Evolutionary conservation across 805 yeast genomes (phyloP), one percentile per base, ranked within the genome.

Genomic region (Wickerhamiella lipophila): DNA sequence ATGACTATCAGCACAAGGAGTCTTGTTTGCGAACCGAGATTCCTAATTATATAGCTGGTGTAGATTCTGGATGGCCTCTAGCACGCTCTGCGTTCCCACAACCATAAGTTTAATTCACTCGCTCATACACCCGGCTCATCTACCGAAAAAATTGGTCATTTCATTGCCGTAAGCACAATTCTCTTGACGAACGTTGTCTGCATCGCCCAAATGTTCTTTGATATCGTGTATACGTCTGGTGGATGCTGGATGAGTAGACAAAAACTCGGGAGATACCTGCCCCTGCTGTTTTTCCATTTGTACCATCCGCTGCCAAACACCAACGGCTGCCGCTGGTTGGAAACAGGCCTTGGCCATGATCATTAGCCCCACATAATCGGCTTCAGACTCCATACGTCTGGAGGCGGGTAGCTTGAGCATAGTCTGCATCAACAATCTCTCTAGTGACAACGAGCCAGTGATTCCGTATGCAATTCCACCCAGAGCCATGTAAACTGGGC

Each of bases 301-400:
- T 18, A 75, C 64, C 96, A 89, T 88, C 49, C 95, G 72, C 47
- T 72, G 64, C 99, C 99, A 92, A 50, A 92, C 73, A 9, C 66
- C 67, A 0, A 81, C 76, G 0, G 95, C 82, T 55, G 79, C 85
- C 15, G 67, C 66, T 5, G 95, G 87, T 54, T 88, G 68, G 63
- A 73, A 92, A 62, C 99, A 92, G 42, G 94, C 94, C 51, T 78
- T 69, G 2, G 95, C 77, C 95, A 89, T 84, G 55, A 89, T 71
- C 78, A 86, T 81, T 52, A 92, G 68, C 0, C 99, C 99, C 26
- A 92, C 88, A 58, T 81, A 80, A 64, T 92, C 98, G 0, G 98
- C 97, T 63, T 92, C 98, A 0, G 86, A 74, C 64, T 92, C 99
- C 95, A 86, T 86, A 51, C 77, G 85, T 58, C 99, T 71, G 0